Evolutionary conservation across 2,329 filamentous ascomycete genomes (phyloP), one percentile per base, ranked within the genome.

Genomic region (Fusarium odoratissimum): DNA sequence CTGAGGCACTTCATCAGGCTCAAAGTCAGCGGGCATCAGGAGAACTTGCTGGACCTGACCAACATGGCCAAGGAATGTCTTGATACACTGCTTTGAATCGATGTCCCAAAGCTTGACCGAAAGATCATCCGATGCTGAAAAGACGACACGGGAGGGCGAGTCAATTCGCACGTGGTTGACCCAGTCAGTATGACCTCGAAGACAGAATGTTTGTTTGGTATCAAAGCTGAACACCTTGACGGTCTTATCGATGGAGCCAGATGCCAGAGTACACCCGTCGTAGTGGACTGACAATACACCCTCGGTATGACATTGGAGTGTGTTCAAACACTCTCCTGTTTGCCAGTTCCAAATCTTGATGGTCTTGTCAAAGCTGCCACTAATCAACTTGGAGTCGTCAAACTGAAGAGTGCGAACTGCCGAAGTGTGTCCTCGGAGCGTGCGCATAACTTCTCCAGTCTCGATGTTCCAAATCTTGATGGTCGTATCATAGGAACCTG

Each of bases 341-440:
- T 93, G 90, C 95, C 95, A 98, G 79, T 99, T 97, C 96, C 96
- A 99, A 38, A 99, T 91, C 80, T 93, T 95, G 77, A 99, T 89
- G 8, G 92, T 97, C 54, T 90, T 89, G 81, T 98, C 96, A 62
- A 98, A 87, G 79, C 93, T 95, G 57, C 95, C 96, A 63, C 93
- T 97, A 79, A 98, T 95, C 67, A 99, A 87, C 78, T 97, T 97
- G 61, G 90, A 91, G 73, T 97, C 94, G 77, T 98, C 95, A 78
- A 98, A 98, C 79, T 98, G 95, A 41, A 99, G 86, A 61, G 95
- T 93, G 44, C 96, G 90, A 67, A 99, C 93, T 11, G 94, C 94
- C 44, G 90, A 90, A 2, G 90, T 92, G 77, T 98, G 96, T 6
- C 96, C 96, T 28, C 84, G 86, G 12, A 99, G 86, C 0, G 95